These are phyloP conservation scores for Russula brevipes DNA, from an alignment of 768 basidiomycete species.

Conservation along the genomic window DNA sequence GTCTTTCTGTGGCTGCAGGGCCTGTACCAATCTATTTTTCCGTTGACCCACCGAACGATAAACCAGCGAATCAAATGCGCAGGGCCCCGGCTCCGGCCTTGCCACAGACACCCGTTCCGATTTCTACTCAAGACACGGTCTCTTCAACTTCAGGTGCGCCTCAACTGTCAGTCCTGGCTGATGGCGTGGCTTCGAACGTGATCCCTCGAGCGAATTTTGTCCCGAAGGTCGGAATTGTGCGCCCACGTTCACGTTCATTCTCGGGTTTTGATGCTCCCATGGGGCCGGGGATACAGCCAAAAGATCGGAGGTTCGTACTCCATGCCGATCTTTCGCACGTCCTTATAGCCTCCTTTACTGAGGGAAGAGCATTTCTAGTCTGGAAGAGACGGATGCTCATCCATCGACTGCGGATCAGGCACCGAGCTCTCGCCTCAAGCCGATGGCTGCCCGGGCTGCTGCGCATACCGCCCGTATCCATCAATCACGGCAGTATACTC, in stretches of 20 bases:
- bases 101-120: constrained; percentile 19
- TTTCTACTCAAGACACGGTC: neutral
- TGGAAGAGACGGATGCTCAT: constrained; percentile 1
- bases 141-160: neutral
- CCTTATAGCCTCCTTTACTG: neutral
- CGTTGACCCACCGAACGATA: constrained; percentile 42
- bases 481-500: constrained; percentile 23
- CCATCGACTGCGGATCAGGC: constrained; percentile 6
- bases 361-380: neutral
- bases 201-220: constrained; percentile 61
- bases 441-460: constrained; percentile 7
- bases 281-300: constrained; percentile 27
- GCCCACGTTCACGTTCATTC: constrained; percentile 67
- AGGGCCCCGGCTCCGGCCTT: neutral
- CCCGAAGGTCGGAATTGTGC: constrained; percentile 45
- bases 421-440: neutral
- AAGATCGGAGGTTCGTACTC: constrained; percentile 25
- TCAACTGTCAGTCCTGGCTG: neutral
- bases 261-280: constrained; percentile 55
- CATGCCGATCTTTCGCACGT: neutral
- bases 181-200: neutral
- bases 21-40: constrained; percentile 62
- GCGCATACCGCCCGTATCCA: constrained; percentile 12
- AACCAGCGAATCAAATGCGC: constrained; percentile 30
- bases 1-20: constrained; percentile 44